These are phyloP conservation scores for Paraconiothyrium brasiliense DNA, from an alignment of 2,329 filamentous ascomycete species.

Conservation along the genomic window DNA sequence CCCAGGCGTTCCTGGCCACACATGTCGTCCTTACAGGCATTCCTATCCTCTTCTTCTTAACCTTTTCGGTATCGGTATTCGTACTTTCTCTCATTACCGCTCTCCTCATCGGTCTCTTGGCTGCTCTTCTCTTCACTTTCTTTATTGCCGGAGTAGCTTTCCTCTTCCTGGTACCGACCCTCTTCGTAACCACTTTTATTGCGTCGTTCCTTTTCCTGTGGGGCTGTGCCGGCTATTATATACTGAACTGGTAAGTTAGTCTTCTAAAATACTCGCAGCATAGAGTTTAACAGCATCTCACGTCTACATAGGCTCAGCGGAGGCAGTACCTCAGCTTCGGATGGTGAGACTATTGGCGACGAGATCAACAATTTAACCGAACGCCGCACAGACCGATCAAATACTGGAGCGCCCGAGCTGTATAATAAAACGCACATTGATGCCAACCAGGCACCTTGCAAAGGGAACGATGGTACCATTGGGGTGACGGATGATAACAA, in stretches of 20 bases:
- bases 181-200: conserved; percentile 71
- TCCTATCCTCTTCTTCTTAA: conserved; percentile 73
- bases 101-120: conserved; percentile 61
- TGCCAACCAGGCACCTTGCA: conserved; percentile 18
- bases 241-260: conserved; percentile 50
- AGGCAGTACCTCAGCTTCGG: conserved; percentile 34
- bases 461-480: conserved; percentile 11
- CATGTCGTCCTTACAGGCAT: conserved; percentile 73
- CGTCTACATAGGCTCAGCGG: conserved; percentile 34
- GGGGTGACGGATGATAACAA: conserved; percentile 7
- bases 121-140: conserved; percentile 68
- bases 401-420: conserved; percentile 32
- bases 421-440: conserved; percentile 12
- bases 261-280: background rate
- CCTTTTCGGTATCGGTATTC: conserved; percentile 71
- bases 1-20: conserved; percentile 71
- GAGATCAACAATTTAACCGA: conserved; percentile 53
- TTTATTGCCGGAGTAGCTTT: conserved; percentile 74
- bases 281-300: background rate
- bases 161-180: conserved; percentile 72
- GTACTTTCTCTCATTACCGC: conserved; percentile 70
- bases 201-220: conserved; percentile 70
- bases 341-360: conserved; percentile 52
- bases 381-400: conserved; percentile 48
- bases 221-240: conserved; percentile 67